Percentiles rank a stretch among this genome's conserved stretches.
Evolutionary conservation across 192 early-diverging fungal genomes (phyloP).

Genomic region (Haplosporangium gracile): DNA sequence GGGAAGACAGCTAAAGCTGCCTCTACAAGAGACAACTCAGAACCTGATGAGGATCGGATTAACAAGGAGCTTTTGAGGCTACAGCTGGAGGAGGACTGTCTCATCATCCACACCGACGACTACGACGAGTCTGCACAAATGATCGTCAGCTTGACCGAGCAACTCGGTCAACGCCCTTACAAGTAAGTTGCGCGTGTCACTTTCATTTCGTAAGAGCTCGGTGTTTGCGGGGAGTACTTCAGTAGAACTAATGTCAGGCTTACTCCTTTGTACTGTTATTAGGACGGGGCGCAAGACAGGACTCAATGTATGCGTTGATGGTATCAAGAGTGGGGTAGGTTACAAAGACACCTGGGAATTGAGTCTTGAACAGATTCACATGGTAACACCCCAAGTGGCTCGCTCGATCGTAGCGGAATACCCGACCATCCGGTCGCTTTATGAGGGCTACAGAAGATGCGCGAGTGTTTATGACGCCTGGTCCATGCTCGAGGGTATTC

Average conservation of each 20-base stretch:
- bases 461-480: constrained; percentile 24
- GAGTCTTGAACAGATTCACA: constrained; percentile 61
- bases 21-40: neutral
- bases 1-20: neutral
- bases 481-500: constrained; percentile 51
- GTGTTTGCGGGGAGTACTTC: no score
- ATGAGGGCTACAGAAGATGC: constrained; percentile 46
- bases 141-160: constrained; percentile 51
- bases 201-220: neutral
- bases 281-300: constrained; percentile 8
- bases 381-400: constrained; percentile 55
- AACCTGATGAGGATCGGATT: constrained; percentile 22
- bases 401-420: constrained; percentile 53
- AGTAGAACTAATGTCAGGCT: neutral
- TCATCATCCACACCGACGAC: constrained; percentile 47
- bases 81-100: constrained; percentile 54
- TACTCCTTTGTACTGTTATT: neutral
- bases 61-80: constrained; percentile 48
- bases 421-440: constrained; percentile 52
- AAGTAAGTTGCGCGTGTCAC: constrained; percentile 32
- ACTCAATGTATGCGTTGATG: constrained; percentile 37
- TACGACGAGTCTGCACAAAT: constrained; percentile 52
- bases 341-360: constrained; percentile 53
- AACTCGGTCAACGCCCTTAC: constrained; percentile 52
- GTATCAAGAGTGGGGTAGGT: constrained; percentile 46